Conservation (phyloP, 495 filamentous ascomycete species). For the Talaromyces nanjingensis region DNA sequence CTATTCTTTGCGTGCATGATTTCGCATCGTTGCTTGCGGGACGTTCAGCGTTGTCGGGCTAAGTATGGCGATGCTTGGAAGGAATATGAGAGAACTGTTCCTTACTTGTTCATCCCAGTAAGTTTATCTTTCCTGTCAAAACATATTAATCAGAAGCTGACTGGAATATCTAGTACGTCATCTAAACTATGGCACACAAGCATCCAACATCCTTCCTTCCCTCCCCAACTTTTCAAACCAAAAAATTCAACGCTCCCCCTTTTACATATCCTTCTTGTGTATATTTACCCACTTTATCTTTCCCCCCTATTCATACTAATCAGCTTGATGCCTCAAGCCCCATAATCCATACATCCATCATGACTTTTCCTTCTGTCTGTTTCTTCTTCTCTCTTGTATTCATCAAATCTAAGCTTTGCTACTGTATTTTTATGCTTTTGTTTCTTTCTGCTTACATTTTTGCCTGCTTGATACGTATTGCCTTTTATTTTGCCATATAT, state of each 20-base stretch:
- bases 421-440: background rate
- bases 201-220: background rate
- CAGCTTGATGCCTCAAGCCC: background rate
- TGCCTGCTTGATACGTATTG: background rate
- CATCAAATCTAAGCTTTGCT: background rate
- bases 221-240: background rate
- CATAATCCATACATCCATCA: background rate
- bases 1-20: constrained; percentile 89
- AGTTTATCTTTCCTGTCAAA: constrained; percentile 37
- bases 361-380: background rate
- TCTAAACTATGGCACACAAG: background rate
- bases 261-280: constrained; percentile 1
- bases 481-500: background rate
- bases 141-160: constrained; percentile 38
- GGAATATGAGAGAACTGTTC: constrained; percentile 79
- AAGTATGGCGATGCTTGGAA: constrained; percentile 91
- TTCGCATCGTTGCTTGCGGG: constrained; percentile 70
- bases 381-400: background rate
- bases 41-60: constrained; percentile 69
- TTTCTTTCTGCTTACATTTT: background rate
- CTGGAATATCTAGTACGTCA: background rate
- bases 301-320: background rate
- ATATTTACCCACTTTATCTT: background rate
- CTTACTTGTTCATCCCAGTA: constrained; percentile 92
- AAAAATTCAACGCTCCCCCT: background rate